These are phyloP conservation scores for Angomonas desouzai DNA, from an alignment of 208 protist genomes.

Conservation along the genomic window DNA sequence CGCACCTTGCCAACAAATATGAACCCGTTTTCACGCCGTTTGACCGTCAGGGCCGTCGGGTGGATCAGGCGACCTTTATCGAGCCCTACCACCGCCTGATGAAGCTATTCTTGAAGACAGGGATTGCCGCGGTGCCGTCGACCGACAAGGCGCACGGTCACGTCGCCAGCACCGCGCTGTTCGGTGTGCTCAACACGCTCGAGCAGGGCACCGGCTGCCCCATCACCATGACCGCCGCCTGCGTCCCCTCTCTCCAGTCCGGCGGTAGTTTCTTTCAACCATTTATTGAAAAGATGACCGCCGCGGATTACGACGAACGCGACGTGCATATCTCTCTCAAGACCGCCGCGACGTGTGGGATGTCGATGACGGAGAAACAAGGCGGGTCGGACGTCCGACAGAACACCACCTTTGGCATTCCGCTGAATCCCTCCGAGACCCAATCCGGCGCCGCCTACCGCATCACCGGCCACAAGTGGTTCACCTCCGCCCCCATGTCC, in stretches of 20 bases:
- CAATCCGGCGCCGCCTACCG: slow-evolving; percentile 7
- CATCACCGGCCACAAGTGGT: slow-evolving; percentile 46
- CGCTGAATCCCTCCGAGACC: slow-evolving; percentile 6
- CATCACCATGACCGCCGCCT: slow-evolving; percentile 41
- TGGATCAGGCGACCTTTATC: slow-evolving; percentile 24
- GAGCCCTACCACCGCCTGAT: slow-evolving; percentile 31
- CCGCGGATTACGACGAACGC: slow-evolving; percentile 22
- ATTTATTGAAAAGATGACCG: slow-evolving; percentile 13
- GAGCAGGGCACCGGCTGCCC: slow-evolving; percentile 32
- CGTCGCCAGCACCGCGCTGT: slow-evolving; percentile 19
- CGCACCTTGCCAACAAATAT: slow-evolving; percentile 18
- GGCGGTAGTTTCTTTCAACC: slow-evolving; percentile 1
- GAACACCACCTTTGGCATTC: slow-evolving; percentile 29
- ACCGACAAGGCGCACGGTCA: slow-evolving; percentile 15
- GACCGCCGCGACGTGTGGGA: slow-evolving; percentile 26
- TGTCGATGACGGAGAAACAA: slow-evolving; percentile 51
- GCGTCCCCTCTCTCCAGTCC: slow-evolving; percentile 14
- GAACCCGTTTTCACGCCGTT: slow-evolving; percentile 23
- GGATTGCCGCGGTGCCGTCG: slow-evolving; percentile 4
- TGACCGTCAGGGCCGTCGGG: slow-evolving; percentile 27
- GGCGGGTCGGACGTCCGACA: slow-evolving; percentile 35
- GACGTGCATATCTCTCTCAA: slow-evolving; percentile 23
- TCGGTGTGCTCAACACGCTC: slow-evolving; percentile 13
- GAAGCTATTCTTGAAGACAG: slow-evolving; percentile 16
- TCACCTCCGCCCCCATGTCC: slow-evolving; percentile 40